Conservation (phyloP, 192 early-diverging fungal species). For the Linnemannia elongata region DNA sequence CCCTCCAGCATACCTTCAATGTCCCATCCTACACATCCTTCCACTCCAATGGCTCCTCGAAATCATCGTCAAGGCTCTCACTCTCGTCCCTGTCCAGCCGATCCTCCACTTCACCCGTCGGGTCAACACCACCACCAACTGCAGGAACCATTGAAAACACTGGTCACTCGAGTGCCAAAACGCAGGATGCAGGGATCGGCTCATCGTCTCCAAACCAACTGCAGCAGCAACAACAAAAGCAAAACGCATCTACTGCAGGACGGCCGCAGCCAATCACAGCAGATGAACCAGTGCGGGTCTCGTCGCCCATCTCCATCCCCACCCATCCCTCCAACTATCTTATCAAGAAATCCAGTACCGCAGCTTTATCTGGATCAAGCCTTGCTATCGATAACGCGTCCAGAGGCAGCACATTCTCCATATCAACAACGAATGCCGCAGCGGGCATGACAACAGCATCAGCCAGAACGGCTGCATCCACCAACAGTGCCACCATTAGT, state of each 20-base stretch:
- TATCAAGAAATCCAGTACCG: conserved; percentile 24
- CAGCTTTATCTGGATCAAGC: background rate
- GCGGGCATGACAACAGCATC: background rate
- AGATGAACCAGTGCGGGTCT: background rate
- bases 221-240: background rate
- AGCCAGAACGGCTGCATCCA: background rate
- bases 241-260: background rate
- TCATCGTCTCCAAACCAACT: background rate
- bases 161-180: background rate
- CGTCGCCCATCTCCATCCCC: conserved; percentile 41
- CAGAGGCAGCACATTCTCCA: background rate
- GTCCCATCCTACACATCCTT: conserved; percentile 38
- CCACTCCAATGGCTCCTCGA: conserved; percentile 14
- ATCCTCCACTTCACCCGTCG: background rate
- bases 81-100: background rate
- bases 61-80: conserved; percentile 12
- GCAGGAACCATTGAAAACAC: conserved; percentile 11
- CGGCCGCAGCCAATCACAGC: background rate
- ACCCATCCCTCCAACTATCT: conserved; percentile 48
- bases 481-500: background rate
- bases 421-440: background rate
- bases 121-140: background rate
- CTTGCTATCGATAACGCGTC: background rate
- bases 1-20: conserved; percentile 43
- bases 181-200: background rate